Percentiles rank a stretch among this genome's conserved stretches.
These are phyloP conservation scores for Cucurbitaria berberidis DNA, from an alignment of 2,329 filamentous ascomycete species.

Conservation along the genomic window DNA sequence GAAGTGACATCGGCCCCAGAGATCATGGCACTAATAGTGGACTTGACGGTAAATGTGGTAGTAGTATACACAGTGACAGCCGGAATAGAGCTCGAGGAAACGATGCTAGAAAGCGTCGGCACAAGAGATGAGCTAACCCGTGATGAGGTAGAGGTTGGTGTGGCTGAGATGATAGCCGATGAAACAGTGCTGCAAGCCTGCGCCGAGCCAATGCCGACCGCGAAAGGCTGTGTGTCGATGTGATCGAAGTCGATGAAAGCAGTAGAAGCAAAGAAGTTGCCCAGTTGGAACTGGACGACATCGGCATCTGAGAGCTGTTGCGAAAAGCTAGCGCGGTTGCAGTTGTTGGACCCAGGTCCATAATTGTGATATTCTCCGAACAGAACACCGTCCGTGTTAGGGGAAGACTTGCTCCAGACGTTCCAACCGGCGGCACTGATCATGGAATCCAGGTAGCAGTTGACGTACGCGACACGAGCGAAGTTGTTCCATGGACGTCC, in stretches of 20 bases:
- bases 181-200: slow-evolving; percentile 30
- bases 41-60: slow-evolving; percentile 21
- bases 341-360: slow-evolving; percentile 43
- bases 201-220: slow-evolving; percentile 37
- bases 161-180: slow-evolving; percentile 10
- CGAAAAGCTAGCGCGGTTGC: slow-evolving; percentile 46
- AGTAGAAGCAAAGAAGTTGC: slow-evolving; percentile 50
- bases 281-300: slow-evolving; percentile 50
- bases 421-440: slow-evolving; percentile 29
- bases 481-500: slow-evolving; percentile 31
- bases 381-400: slow-evolving; percentile 23
- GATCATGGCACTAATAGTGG: slow-evolving; percentile 21
- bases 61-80: slow-evolving; percentile 24
- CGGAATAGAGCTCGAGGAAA: slow-evolving; percentile 8
- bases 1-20: slow-evolving; percentile 30
- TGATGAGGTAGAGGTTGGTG: neutral
- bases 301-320: slow-evolving; percentile 45
- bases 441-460: slow-evolving; percentile 26
- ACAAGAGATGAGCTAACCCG: slow-evolving; percentile 4
- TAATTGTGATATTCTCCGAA: slow-evolving; percentile 47
- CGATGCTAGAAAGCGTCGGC: neutral
- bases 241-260: slow-evolving; percentile 53
- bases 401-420: slow-evolving; percentile 25
- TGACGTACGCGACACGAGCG: slow-evolving; percentile 25
- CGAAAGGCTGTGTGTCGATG: slow-evolving; percentile 49